Percentiles rank a stretch among this genome's conserved stretches.
Evolutionary conservation across 1,284 basidiomycete species (phyloP).

Genomic region (Fomitopsis pinicola): DNA sequence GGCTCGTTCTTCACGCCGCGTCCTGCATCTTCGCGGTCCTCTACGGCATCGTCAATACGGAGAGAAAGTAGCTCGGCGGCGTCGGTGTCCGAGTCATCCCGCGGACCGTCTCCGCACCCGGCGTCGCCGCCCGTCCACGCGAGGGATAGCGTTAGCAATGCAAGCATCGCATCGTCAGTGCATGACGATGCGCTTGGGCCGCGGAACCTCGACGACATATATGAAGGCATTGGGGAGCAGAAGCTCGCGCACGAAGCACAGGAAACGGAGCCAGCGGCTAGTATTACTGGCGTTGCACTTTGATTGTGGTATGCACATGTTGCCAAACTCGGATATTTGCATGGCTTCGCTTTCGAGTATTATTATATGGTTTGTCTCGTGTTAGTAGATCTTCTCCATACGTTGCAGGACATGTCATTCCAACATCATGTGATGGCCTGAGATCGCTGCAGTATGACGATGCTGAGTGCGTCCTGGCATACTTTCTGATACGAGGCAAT

Average conservation of each 20-base stretch:
- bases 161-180: not conserved
- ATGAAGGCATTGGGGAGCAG: not conserved
- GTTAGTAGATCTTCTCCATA: no score
- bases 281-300: constrained; percentile 9
- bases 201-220: constrained; percentile 16
- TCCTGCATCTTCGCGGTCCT: constrained; percentile 26
- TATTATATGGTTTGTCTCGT: constrained; percentile 6
- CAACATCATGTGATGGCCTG: no score
- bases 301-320: not conserved
- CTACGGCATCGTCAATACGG: constrained; percentile 8
- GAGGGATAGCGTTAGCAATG: not conserved
- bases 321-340: not conserved
- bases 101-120: not conserved
- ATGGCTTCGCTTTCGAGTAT: constrained; percentile 2
- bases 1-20: constrained; percentile 41
- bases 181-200: constrained; percentile 12
- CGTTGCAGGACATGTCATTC: no score
- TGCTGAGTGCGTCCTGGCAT: no score
- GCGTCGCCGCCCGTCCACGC: not conserved
- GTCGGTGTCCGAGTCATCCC: not conserved
- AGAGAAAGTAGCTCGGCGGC: constrained; percentile 1
- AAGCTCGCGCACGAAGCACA: constrained; percentile 10
- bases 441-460: not conserved
- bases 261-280: constrained; percentile 10
- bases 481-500: no score